Base-by-base conservation (phyloP, 2,329 filamentous ascomycete genomes). In the Talaromyces sp. region DNA sequence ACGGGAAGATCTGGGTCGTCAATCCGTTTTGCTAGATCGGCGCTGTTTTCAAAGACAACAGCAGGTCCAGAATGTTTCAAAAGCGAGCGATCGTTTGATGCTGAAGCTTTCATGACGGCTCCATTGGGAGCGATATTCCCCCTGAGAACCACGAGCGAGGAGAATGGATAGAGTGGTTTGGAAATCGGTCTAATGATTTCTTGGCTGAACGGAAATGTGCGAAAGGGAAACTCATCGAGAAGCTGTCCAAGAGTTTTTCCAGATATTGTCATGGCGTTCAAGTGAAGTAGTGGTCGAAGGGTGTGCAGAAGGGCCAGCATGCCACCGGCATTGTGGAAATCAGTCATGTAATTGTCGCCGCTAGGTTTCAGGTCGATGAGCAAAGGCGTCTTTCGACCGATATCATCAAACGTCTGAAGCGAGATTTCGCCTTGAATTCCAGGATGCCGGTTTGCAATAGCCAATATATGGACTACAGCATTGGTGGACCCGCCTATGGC, bases 401-500 rank as follows among this genome's bases (percentile, higher is more conserved):
- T 77, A 4, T 80, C 76, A 54, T 82, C 79, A 59, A 82, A 72
- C 0, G 75, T 79, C 26, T 77, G 66, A 19, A 83, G 64, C 0
- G 75, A 79, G 48, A 82, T 79, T 3, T 69, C 68, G 3, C 78
- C 78, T 35, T 76, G 72, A 3, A 83, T 61, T 1, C 71, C 65
- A 0, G 81, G 81, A 61, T 83, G 81, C 3, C 81, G 72, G 57
- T 83, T 83, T 17, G 80, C 80, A 31, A 84, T 77, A n/a, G 81
- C 82, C 54, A 80, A 75, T 11, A 84, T 63, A 67, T 84, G 82
- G 14, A 84, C 82, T 0, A 82, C 78, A 0, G 81, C 81, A 64
- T 84, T 84, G 4, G 81, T 83, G 46, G 79, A 81, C 9, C 82
- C 82, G n/a, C 82, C 82, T 55, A 84, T 82, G 9, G 81, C 81